Evolutionary conservation across 1,284 basidiomycete genomes (phyloP), one percentile per base, ranked within the genome.

Genomic region (Fistulinella cinereoalba): DNA sequence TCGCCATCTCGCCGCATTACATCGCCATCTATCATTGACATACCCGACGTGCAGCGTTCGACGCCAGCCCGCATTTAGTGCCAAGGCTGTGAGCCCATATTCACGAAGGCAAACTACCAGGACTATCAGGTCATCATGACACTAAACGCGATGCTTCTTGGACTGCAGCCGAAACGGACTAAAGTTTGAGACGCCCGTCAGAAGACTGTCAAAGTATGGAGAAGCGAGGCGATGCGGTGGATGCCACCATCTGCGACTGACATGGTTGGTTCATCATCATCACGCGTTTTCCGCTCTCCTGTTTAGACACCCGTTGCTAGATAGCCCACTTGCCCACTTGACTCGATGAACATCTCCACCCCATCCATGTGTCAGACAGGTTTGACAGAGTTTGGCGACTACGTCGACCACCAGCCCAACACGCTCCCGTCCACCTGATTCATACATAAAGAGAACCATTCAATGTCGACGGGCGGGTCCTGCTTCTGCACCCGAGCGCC

Each of bases 251-350:
- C 28, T 29, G 12, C 11, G 15, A 29, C 28, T 15, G 28, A 13
- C 28, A 13, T 12, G 12, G 12, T 31, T 13, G 28, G 10, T 13
- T 8, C 10, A 13, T 31, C 15, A 12, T 12, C 7, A 37, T 23
- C 34, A 22, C 34, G 21, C 34, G 32, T 33, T 16, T 37, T 19
- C 40, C 41, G 54, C 43, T 33, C n/a, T 44, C 32, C 36, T 47
- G 46, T 46, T 40, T 42, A 44, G 43, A 52, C 31, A 4, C 49
- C 53, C 40, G 23, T 13, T 41, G 38, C 52, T 13, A 34, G 34
- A 39, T 55, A 44, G 55, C 34, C 37, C 19, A 29, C 23, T 42
- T 47, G 50, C 15, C 46, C 40, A 31, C 7, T 51, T 49, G 53
- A 36, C 38, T 29, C 33, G 37, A 51, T 53, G 27, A 18, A 12